phyloP scores from a whole-genome alignment of 2,329 filamentous ascomycete genomes.

The Helotiales sp. region DNA sequence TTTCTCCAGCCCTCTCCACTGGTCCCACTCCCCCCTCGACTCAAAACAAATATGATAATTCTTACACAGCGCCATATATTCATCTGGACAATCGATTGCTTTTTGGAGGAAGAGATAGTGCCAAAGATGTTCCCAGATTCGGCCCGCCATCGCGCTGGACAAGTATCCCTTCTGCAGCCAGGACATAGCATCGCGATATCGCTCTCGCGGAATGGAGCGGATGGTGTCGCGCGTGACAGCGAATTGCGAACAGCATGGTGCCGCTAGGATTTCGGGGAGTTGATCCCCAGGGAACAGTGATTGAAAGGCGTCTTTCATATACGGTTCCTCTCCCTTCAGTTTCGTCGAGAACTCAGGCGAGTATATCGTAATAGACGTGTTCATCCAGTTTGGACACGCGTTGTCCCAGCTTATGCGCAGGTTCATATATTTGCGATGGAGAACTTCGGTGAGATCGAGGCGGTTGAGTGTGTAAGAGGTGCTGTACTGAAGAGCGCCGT shows the following conservation, averaged over 20 bases:
- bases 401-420: slow-evolving; percentile 59
- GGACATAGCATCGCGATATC: slow-evolving; percentile 59
- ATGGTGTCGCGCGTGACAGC: slow-evolving; percentile 61
- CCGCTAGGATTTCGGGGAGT: slow-evolving; percentile 54
- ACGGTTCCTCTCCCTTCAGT: slow-evolving; percentile 24
- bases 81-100: slow-evolving; percentile 27
- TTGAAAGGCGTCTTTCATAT: slow-evolving; percentile 19
- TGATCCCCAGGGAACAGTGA: slow-evolving; percentile 19
- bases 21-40: slow-evolving; percentile 14
- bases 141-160: slow-evolving; percentile 58
- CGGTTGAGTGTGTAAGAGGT: slow-evolving; percentile 43
- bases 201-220: slow-evolving; percentile 47
- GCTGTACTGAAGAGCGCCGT: slow-evolving; percentile 43
- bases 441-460: slow-evolving; percentile 47
- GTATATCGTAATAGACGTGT: slow-evolving; percentile 45
- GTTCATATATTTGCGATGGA: slow-evolving; percentile 58
- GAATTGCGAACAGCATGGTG: slow-evolving; percentile 68
- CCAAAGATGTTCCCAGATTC: slow-evolving; percentile 68
- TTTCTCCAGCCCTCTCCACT: slow-evolving; percentile 17
- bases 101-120: slow-evolving; percentile 45
- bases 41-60: slow-evolving; percentile 26
- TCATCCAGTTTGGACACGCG: slow-evolving; percentile 60
- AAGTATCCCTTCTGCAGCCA: slow-evolving; percentile 62
- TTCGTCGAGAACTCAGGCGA: slow-evolving; percentile 41
- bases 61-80: slow-evolving; percentile 23